phyloP scores from a whole-genome alignment of 176 grass and related monocot species.

The Saccharum officinarum region DNA sequence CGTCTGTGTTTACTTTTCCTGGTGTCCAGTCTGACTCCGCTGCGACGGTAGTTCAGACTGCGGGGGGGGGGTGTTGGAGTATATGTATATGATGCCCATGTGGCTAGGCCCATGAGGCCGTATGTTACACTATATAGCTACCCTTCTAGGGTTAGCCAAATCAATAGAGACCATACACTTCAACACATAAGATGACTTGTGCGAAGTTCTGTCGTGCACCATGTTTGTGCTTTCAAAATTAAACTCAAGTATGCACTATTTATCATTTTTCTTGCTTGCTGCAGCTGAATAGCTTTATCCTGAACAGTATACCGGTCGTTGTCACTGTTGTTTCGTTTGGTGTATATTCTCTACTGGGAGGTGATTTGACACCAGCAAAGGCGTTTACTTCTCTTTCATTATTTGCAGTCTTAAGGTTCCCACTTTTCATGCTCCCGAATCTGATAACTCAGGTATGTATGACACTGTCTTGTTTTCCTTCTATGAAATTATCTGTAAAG shows the following conservation, averaged over 20 bases:
- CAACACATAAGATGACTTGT: neutral
- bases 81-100: too few species aligned
- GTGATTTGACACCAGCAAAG: conserved; percentile 93
- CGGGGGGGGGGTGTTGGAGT: too few species aligned
- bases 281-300: conserved; percentile 95
- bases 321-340: conserved; percentile 95
- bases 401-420: conserved; percentile 94
- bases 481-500: conserved; percentile 26
- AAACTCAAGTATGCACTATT: neutral
- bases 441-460: conserved; percentile 91
- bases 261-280: conserved; percentile 35
- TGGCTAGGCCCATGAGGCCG: too few species aligned
- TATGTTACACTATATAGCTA: too few species aligned
- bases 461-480: neutral
- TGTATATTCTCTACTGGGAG: conserved; percentile 86
- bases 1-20: too few species aligned
- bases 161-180: too few species aligned
- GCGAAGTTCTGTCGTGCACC: conserved; percentile 15
- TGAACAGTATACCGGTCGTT: conserved; percentile 93
- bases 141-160: too few species aligned
- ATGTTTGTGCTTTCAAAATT: conserved; percentile 4
- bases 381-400: conserved; percentile 98
- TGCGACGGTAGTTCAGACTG: too few species aligned
- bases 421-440: conserved; percentile 95
- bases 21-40: too few species aligned